Evolutionary conservation across 345 rosid species (phyloP), one percentile per base, ranked within the genome.

Genomic region (Lepidium aucheri): DNA sequence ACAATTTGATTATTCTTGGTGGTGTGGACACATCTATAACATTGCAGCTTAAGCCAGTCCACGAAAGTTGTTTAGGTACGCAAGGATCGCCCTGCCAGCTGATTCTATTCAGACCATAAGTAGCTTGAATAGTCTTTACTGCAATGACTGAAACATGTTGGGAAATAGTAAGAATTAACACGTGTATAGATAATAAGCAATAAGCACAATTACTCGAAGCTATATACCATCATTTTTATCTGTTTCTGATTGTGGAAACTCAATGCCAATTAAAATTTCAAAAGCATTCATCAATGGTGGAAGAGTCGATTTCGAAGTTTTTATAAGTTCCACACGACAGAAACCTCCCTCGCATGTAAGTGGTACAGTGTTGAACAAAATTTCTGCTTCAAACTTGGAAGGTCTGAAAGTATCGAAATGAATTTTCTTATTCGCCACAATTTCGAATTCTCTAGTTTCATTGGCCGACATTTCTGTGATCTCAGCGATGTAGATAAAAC

Each of bases 1-100:
- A 83, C 85, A 83, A 17, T 38, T 73, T 45, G 30, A 68, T 64
- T 35, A 82, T 74, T 8, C 73, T 72, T 13, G 76, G 73, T 22
- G 69, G 50, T 40, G 63, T 58, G 43, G 51, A 32, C 0, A 42
- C 8, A 20, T 26, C 68, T 2, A 10, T 15, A 28, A 40, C 20
- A 51, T 24, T 61, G 74, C 78, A 80, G 33, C 59, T 9, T 9
- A 78, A 45, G 10, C 84, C 81, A 7, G 61, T 40, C 81, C 81
- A 77, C 34, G 2, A 0, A 16, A 53, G 51, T 15, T 4, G 68
- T 26, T 7, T 24, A 20, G 76, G 78, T 10, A 49, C 28, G 26
- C 78, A 72, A 72, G 22, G 22, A 20, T 20, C 22, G 1, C 22
- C 22, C 22, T 20, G 22, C 22, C 22, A 20, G 22, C 2, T 20